Evolutionary conservation across 148 eudicot genomes (phyloP), one percentile per base, ranked within the genome.

Genomic region (Euryodendron excelsum): DNA sequence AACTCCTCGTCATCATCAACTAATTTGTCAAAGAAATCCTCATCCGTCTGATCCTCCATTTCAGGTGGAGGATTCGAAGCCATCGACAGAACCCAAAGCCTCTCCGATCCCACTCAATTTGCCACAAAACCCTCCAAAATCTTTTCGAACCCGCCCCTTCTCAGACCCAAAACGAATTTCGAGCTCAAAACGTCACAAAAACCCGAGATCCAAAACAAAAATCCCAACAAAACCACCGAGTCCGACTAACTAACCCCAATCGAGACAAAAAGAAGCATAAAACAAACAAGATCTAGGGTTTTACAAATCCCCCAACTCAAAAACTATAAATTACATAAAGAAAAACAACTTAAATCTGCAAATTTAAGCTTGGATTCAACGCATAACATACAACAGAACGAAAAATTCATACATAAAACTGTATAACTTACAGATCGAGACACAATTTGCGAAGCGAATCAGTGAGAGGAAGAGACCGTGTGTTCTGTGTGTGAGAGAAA

Each of bases 1-100:
- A 76, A 81, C 25, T 65, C 82, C 31, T 88, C 95, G 74, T 87
- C 93, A 50, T 94, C 98, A 69, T 86, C 89, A 27, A 94, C 97
- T 83, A 94, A 85, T 74, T 92, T 91, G 74, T 94, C 98, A 72
- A 94, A 94, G 76, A 92, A 92, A 80, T 90, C 98, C 82, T 89
- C 95, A 78, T 90, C 93, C n/a, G 94, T 85, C 69, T 83, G 90
- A 87, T 92, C 98, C 89, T 89, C 98, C 97, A 90, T 83, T 83
- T 80, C 85, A 73, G 89, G 86, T 80, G 89, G 87, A 88, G 91
- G 90, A 88, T 73, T 76, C 33, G 92, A 85, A 76, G 91, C 92
- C 95, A 91, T 89, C 67, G 34, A 74, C 62, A 67, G 79, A 85
- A 81, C 64, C 85, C 85, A 71, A 82, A 87, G 53, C 58, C 77